Conservation (phyloP, 345 rosid genomes). For the Linum trigynum region DNA sequence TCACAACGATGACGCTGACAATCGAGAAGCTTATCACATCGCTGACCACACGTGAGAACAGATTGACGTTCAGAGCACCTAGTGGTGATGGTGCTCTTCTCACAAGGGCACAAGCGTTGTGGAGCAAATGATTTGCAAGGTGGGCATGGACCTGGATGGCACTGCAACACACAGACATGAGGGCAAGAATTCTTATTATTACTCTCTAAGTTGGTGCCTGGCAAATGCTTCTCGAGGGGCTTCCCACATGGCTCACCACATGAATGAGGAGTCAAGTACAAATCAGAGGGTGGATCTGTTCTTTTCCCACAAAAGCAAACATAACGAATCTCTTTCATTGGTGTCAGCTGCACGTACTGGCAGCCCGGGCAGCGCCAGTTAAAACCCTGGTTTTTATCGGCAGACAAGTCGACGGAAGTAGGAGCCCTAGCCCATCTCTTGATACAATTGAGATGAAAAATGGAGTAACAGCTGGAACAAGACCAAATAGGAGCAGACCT, state of each 20-base stretch:
- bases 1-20: constrained; percentile 75
- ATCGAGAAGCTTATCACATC: constrained; percentile 61
- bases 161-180: constrained; percentile 88
- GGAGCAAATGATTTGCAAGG: constrained; percentile 96
- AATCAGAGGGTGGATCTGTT: constrained; percentile 77
- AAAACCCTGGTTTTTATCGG: constrained; percentile 75
- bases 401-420: constrained; percentile 64
- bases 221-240: constrained; percentile 55
- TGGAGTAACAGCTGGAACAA: constrained; percentile 87
- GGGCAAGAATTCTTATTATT: constrained; percentile 60
- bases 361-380: constrained; percentile 99
- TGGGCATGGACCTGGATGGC: constrained; percentile 99
- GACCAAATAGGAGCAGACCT: constrained; percentile 81
- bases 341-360: constrained; percentile 71
- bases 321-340: constrained; percentile 67
- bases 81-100: constrained; percentile 66
- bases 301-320: constrained; percentile 83
- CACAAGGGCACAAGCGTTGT: constrained; percentile 70
- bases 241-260: constrained; percentile 98
- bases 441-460: constrained; percentile 84
- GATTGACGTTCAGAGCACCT: constrained; percentile 79
- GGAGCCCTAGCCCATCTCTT: constrained; percentile 97
- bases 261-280: constrained; percentile 90
- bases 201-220: constrained; percentile 19
- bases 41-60: constrained; percentile 65